These are phyloP conservation scores for Panaeolus papilionaceus DNA, from an alignment of 768 basidiomycete genomes.

Conservation along the genomic window DNA sequence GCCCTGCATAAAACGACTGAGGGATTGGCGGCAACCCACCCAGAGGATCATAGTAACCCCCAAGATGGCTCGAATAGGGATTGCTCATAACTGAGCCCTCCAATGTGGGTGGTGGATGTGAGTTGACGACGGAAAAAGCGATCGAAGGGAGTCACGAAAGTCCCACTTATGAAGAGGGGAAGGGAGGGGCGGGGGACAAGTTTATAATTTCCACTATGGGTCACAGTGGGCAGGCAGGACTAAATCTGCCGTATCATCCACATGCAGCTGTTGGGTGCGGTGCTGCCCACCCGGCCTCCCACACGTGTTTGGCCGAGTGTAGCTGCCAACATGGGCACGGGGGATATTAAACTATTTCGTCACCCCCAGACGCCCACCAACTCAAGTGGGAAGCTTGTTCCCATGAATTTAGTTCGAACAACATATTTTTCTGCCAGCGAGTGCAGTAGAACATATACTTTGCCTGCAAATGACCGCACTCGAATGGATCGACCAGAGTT, in stretches of 20 bases:
- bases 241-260: conserved; percentile 9
- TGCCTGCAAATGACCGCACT: background rate
- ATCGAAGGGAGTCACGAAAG: background rate
- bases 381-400: background rate
- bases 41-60: background rate
- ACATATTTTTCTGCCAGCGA: background rate
- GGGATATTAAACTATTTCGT: background rate
- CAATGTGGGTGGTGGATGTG: conserved; percentile 1
- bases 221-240: background rate
- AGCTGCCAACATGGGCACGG: background rate
- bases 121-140: background rate
- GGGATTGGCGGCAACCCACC: background rate
- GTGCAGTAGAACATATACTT: background rate
- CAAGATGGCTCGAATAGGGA: background rate
- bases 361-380: conserved; percentile 13
- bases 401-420: background rate
- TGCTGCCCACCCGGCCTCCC: conserved; percentile 1
- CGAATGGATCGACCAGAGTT: background rate
- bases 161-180: background rate
- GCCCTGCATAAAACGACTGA: background rate
- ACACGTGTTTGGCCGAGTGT: conserved; percentile 4
- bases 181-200: background rate
- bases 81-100: background rate
- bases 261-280: conserved; percentile 4
- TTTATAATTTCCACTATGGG: background rate